These are phyloP conservation scores for Puya raimondii DNA, from an alignment of 176 grass and related monocot species.

Conservation along the genomic window DNA sequence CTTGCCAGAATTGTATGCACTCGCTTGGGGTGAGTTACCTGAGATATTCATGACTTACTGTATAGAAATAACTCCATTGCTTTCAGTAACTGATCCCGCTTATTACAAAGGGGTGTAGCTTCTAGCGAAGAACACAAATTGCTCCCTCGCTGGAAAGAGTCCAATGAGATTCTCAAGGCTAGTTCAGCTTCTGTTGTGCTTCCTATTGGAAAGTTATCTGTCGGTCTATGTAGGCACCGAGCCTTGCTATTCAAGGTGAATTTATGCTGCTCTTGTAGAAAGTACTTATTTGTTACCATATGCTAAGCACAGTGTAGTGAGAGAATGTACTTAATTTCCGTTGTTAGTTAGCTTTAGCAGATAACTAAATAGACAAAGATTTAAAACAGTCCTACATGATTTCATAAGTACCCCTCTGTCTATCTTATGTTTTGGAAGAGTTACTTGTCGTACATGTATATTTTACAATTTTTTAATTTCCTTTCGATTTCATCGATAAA, in stretches of 20 bases:
- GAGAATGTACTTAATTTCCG: neutral
- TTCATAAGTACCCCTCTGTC: neutral
- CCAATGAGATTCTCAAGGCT: slow-evolving; percentile 40
- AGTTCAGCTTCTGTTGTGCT: slow-evolving; percentile 54
- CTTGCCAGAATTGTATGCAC: slow-evolving; percentile 51
- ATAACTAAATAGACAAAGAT: neutral
- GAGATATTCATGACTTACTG: neutral
- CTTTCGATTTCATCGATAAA: neutral
- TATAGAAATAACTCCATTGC: neutral
- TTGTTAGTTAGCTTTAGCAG: neutral
- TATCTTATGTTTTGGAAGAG: neutral
- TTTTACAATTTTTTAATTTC: neutral
- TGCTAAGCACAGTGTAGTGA: neutral
- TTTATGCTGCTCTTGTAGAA: neutral
- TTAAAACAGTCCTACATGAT: neutral
- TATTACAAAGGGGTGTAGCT: slow-evolving; percentile 51
- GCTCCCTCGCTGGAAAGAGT: slow-evolving; percentile 42
- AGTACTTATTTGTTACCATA: neutral
- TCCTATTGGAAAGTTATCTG: slow-evolving; percentile 63
- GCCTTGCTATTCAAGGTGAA: slow-evolving; percentile 69
- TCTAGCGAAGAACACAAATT: slow-evolving; percentile 46
- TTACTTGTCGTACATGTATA: slow-evolving; percentile 4
- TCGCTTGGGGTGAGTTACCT: slow-evolving; percentile 60
- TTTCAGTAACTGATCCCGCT: slow-evolving; percentile 5
- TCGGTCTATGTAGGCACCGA: slow-evolving; percentile 67